Base-by-base conservation (phyloP, 2,329 filamentous ascomycete species). In the Colletotrichum graminicola region DNA sequence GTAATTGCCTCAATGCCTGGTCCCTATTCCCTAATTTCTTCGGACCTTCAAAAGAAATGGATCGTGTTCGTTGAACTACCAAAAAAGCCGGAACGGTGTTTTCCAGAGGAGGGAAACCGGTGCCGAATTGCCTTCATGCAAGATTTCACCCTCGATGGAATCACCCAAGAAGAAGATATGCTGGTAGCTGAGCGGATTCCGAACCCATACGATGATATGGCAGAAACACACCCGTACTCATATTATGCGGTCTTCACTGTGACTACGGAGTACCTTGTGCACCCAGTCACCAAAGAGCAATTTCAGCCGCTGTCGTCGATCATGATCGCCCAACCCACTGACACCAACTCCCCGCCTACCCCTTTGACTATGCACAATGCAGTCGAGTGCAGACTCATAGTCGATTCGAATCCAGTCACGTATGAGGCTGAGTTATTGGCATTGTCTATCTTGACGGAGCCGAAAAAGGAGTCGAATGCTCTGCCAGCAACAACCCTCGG, bases 341-440 rank as follows among this genome's bases (percentile, higher is more conserved):
- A 29, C 26, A 29, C 8, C 47, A 36, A 32, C 39, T 39, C 57
- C 39, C 32, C 23, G 18, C 63, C 29, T 32, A 36, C 43, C 32
- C 29, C 39, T 4, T 29, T 52, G 26, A 60, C 29, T 34, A 52
- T 56, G 43, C 16, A 4, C 8, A 72, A 72, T 39, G 61, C 66
- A 16, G 52, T 66, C 41, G 52, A 61, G 41, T 62, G 70, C n/a
- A 52, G 11, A 11, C 32, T 72, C 45, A 56, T 34, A 23, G 29
- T 72, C 5, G 34, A 62, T 4, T 23, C 49, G 11, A 68, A 66
- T 10, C 23, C 62, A 18, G 49, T 62, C 2, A 72, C 70, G 5
- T 68, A 72, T n/a, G 67, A 72, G 12, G 34, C 60, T 43, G 70
- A 72, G 18, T 23, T 72, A 55, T 52, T 29, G 36, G 70, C 70